Evolutionary conservation across 1,284 basidiomycete genomes (phyloP), one percentile per base, ranked within the genome.

Genomic region (Apiotrichum veenhuisii): DNA sequence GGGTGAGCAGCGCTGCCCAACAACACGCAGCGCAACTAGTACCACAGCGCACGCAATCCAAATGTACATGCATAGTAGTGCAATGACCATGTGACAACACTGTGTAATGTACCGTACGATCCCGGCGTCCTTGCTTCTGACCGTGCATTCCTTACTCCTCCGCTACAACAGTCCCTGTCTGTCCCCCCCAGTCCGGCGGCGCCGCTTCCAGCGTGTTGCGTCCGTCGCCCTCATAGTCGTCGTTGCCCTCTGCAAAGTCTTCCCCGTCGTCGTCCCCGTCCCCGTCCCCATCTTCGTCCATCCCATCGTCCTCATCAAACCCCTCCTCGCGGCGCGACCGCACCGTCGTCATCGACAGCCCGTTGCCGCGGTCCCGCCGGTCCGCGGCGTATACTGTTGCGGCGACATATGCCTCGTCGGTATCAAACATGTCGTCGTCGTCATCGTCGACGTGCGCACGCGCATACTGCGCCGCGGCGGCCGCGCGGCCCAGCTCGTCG

Each of bases 221-320:
- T 5, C 50, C 57, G 7, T 52, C 55, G 26, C 56, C 59, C 34
- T 50, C 58, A 58, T 69, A 67, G 42, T 73, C 71, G 44, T 68
- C 69, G 58, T 69, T 70, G 3, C 67, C 70, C 58, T 73, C 72
- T 12, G 55, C 38, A 42, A 63, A 72, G 34, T 61, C 49, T 22
- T 50, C 33, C 30, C 52, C 50, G 37, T 22, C 30, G 52, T 74
- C 67, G 36, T 67, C 65, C n/a, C n/a, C n/a, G n/a, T n/a, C n/a
- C n/a, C n/a, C 12, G 46, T 67, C 66, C 5, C 62, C 64, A 45
- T 48, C 63, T 20, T 57, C 61, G 50, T 66, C 67, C 17, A 55
- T 58, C 60, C 65, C 51, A 18, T 64, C n/a, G n/a, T n/a, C 66
- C 40, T 60, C 57, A 12, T 61, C 64, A 42, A 62, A 63, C 20